A percentile compares a stretch with the other conserved stretches of the same genome.
Evolutionary conservation across 2,329 filamentous ascomycete genomes (phyloP).

Genomic region (Mycocentrospora acerina): DNA sequence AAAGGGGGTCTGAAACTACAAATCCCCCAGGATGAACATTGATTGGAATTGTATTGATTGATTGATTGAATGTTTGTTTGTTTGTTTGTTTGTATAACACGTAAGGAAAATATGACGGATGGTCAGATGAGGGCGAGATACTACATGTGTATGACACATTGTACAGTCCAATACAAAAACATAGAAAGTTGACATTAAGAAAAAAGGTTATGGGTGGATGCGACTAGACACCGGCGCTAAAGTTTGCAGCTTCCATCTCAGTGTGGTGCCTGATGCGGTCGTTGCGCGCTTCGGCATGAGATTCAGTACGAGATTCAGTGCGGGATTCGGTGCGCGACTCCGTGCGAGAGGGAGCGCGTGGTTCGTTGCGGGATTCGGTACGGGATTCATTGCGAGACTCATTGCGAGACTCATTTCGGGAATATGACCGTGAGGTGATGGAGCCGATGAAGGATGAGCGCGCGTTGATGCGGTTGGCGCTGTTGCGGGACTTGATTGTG

Average conservation of each 20-base stretch:
- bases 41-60: too few relatives aligned
- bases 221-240: conserved; percentile 29
- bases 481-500: conserved; percentile 34
- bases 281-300: conserved; percentile 24
- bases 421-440: conserved; percentile 38
- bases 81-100: too few relatives aligned
- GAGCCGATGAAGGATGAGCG: conserved; percentile 34
- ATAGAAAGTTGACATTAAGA: conserved; percentile 8
- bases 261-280: conserved; percentile 24
- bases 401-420: conserved; percentile 24
- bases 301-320: conserved; percentile 10
- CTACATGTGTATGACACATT: too few relatives aligned
- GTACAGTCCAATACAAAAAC: background rate
- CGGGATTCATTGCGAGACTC: conserved; percentile 18
- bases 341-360: conserved; percentile 18
- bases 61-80: too few relatives aligned
- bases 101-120: too few relatives aligned
- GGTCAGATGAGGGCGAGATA: too few relatives aligned
- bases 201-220: conserved; percentile 11
- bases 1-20: conserved; percentile 6
- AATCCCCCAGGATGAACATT: too few relatives aligned
- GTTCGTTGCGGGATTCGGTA: conserved; percentile 25
- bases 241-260: conserved; percentile 30
- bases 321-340: conserved; percentile 11
- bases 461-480: conserved; percentile 22